A percentile compares a stretch with the other conserved stretches of the same genome.
These are phyloP conservation scores for Lecanicillium sp. DNA, from an alignment of 2,329 filamentous ascomycete genomes.

Conservation along the genomic window DNA sequence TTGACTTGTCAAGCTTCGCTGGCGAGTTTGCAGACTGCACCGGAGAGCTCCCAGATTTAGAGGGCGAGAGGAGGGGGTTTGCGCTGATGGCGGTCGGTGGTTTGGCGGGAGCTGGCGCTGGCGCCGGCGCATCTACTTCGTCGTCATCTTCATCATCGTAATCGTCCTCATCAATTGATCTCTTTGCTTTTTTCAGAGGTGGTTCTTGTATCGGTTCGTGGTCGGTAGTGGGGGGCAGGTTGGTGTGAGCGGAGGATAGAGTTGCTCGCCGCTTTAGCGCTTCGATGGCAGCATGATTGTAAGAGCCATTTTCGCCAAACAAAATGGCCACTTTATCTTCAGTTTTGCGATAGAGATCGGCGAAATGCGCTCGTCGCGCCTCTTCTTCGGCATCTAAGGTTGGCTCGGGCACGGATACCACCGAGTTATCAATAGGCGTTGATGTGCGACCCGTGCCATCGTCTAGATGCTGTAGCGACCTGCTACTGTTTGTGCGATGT, in stretches of 20 bases:
- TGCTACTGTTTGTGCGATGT: conserved; percentile 36
- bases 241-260: conserved; percentile 27
- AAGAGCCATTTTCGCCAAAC: conserved; percentile 53
- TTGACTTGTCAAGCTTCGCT: conserved; percentile 47
- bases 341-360: conserved; percentile 66
- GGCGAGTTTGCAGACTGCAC: conserved; percentile 54
- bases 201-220: conserved; percentile 51
- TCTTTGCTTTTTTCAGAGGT: conserved; percentile 64
- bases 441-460: conserved; percentile 46
- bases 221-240: conserved; percentile 47
- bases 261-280: conserved; percentile 31
- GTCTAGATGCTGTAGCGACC: conserved; percentile 50
- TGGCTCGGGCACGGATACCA: conserved; percentile 52
- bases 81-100: conserved; percentile 40
- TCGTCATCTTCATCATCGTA: conserved; percentile 80
- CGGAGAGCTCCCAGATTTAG: conserved; percentile 60
- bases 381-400: conserved; percentile 56
- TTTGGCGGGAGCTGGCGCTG: conserved; percentile 41
- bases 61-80: conserved; percentile 56
- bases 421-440: conserved; percentile 41
- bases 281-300: conserved; percentile 45
- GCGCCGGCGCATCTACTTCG: conserved; percentile 54
- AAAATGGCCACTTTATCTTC: conserved; percentile 70
- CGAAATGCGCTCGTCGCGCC: conserved; percentile 64
- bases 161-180: conserved; percentile 75